phyloP scores from a whole-genome alignment of 163 green algal species.

The Scenedesmus sp. region DNA sequence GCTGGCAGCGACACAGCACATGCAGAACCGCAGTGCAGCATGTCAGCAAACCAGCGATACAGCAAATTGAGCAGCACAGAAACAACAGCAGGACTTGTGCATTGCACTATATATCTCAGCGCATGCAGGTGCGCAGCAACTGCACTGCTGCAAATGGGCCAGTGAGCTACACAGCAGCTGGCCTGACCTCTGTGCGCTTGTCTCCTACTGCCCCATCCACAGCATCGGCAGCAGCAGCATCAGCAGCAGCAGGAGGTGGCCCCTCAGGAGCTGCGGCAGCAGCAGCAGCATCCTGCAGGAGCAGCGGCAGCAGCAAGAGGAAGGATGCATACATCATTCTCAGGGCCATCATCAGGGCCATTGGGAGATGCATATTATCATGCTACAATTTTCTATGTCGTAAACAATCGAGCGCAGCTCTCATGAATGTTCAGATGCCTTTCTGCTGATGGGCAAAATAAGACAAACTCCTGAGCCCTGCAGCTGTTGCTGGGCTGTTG shows the following conservation, averaged over 20 bases:
- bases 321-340: too few relatives aligned
- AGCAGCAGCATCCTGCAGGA: constrained; percentile 11
- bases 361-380: background rate
- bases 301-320: background rate
- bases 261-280: background rate
- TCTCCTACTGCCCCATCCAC: background rate
- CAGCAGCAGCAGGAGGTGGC: background rate
- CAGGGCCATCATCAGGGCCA: background rate
- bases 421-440: too few relatives aligned
- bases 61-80: background rate
- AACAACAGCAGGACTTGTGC: background rate
- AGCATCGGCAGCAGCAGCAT: background rate
- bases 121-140: background rate
- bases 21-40: background rate
- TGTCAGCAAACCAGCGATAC: background rate
- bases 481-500: background rate
- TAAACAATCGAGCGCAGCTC: background rate
- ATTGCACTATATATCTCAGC: background rate
- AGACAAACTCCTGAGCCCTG: background rate
- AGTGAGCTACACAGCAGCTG: background rate
- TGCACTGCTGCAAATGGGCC: background rate
- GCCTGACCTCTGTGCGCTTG: background rate
- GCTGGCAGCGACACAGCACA: background rate
- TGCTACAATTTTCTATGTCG: background rate
- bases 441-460: background rate